These are phyloP conservation scores for Huntiella omanensis DNA, from an alignment of 2,329 filamentous ascomycete species.

Conservation along the genomic window DNA sequence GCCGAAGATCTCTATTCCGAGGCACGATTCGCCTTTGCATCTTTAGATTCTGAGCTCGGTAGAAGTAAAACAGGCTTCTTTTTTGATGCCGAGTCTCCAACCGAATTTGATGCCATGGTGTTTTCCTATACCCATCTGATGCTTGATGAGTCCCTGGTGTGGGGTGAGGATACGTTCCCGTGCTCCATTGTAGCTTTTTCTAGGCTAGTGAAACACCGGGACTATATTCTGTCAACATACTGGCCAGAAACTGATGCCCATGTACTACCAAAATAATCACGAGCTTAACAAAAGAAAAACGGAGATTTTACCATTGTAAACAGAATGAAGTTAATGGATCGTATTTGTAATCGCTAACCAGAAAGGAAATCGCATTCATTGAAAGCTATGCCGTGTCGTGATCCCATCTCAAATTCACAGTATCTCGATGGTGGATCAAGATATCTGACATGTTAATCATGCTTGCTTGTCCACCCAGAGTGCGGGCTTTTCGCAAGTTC, in stretches of 20 bases:
- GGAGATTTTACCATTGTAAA: not conserved
- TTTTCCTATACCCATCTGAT: slow-evolving; percentile 81
- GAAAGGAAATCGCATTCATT: not conserved
- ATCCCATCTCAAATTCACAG: no score
- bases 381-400: not conserved
- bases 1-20: slow-evolving; percentile 23
- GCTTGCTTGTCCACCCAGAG: slow-evolving; percentile 61
- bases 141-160: slow-evolving; percentile 42
- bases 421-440: no score
- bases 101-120: slow-evolving; percentile 69
- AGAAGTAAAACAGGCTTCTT: slow-evolving; percentile 26
- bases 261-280: not conserved
- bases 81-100: slow-evolving; percentile 33
- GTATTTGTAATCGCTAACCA: no score
- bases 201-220: slow-evolving; percentile 36
- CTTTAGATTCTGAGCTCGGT: slow-evolving; percentile 25
- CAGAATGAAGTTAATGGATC: not conserved
- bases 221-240: slow-evolving; percentile 17
- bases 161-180: slow-evolving; percentile 43
- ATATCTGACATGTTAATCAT: slow-evolving; percentile 35
- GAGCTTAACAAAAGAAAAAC: not conserved
- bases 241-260: slow-evolving; percentile 6
- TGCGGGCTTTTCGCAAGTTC: slow-evolving; percentile 62
- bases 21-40: slow-evolving; percentile 26
- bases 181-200: slow-evolving; percentile 35